Base-by-base conservation (phyloP, 768 basidiomycete species). In the Hypholoma fasciculare region DNA sequence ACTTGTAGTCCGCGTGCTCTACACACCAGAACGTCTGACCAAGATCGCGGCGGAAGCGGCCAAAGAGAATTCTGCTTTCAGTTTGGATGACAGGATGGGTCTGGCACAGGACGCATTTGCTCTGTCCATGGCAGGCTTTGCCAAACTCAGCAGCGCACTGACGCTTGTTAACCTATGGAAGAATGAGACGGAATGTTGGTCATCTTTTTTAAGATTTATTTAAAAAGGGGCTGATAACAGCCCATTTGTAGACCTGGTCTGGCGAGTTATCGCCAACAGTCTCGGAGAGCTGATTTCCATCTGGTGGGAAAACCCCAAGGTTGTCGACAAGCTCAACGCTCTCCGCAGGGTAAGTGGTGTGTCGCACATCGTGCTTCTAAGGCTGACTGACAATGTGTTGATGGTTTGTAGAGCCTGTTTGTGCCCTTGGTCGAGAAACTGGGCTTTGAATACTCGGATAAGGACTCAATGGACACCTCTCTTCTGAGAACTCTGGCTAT, bases 81-180 rank as follows among this genome's bases (percentile, higher is more conserved):
- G 88, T 1, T 75, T 94, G 59, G 87, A 92, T 56, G 96, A 99
- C 69, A 84, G 93, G 20, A 88, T 98, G 64, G 96, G 96, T 16
- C 78, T 99, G 26, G 85, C 96, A 19, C 83, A 89, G 49, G 97
- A 98, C 65, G 80, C 88, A 0, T 79, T 90, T 66, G 88, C 88
- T 1, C 82, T 98, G 30, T 83, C 92, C 49, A 85, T 87, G 67
- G 90, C 94, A 17, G 95, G 95, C 3, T 83, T 91, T 65, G 77
- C 86, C 49, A 80, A 86, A 58, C 80, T 93, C 36, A 93, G 92
- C 65, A 87, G 86, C 60, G 84, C 88, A 1, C 78, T 99, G 63
- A 84, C 82, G 20, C 78, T 98, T 46, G 77, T 94, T 46, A 77
- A 88, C 50, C 79, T 81, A 46, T 76, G 96, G 63, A 81, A 80